These are phyloP conservation scores for Trichosporon sp. DNA, from an alignment of 1,284 basidiomycete genomes.

Conservation along the genomic window DNA sequence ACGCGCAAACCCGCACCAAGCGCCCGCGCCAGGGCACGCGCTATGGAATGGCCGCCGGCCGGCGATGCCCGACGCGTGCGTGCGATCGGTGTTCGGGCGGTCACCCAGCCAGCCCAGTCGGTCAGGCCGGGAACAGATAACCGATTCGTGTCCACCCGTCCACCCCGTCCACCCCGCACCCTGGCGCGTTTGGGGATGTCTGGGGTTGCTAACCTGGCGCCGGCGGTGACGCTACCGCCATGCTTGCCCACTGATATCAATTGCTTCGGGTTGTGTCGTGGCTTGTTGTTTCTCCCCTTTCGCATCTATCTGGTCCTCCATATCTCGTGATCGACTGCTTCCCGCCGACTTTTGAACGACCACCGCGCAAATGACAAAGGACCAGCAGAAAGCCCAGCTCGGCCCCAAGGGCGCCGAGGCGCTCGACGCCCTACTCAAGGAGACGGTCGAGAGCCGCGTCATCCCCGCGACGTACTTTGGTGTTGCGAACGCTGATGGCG, in stretches of 20 bases:
- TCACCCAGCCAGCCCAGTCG: too few species aligned
- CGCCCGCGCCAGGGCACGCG: background rate
- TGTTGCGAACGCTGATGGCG: slow-evolving; percentile 27
- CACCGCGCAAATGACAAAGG: background rate
- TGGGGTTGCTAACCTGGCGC: background rate
- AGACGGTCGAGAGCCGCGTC: slow-evolving; percentile 17
- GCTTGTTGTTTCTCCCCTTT: too few species aligned
- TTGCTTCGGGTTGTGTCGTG: too few species aligned
- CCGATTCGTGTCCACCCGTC: too few species aligned
- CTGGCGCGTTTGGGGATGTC: too few species aligned
- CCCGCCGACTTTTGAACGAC: background rate
- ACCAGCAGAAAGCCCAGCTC: background rate
- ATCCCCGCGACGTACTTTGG: slow-evolving; percentile 31
- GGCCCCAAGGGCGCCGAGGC: slow-evolving; percentile 9
- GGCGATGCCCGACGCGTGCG: too few species aligned
- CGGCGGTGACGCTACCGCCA: background rate
- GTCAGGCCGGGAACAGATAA: background rate
- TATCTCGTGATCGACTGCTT: too few species aligned
- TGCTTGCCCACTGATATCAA: background rate
- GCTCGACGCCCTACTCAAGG: slow-evolving; percentile 21
- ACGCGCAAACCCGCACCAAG: background rate
- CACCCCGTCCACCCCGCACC: too few species aligned
- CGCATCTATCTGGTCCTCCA: background rate
- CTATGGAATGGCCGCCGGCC: background rate
- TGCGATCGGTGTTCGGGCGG: background rate